These are phyloP conservation scores for Chaetomium tenue DNA, from an alignment of 495 filamentous ascomycete genomes.

Conservation along the genomic window DNA sequence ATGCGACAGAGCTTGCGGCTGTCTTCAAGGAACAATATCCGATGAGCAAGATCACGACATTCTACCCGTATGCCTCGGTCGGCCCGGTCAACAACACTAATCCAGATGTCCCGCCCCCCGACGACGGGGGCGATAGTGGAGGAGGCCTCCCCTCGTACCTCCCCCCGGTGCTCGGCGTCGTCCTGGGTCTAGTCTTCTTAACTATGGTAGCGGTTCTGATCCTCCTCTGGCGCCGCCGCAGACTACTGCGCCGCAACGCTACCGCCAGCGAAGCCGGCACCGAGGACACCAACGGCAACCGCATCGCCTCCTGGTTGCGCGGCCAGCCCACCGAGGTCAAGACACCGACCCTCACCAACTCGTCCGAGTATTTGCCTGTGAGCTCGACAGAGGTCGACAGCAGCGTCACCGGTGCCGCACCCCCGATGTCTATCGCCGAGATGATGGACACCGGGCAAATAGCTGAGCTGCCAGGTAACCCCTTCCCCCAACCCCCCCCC, in stretches of 20 bases:
- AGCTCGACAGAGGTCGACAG: constrained; percentile 32
- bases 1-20: constrained; percentile 45
- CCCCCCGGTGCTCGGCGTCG: constrained; percentile 63
- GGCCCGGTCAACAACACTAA: constrained; percentile 38
- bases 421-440: constrained; percentile 30
- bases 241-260: constrained; percentile 33
- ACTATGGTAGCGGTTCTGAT: constrained; percentile 52
- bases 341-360: constrained; percentile 46
- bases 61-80: constrained; percentile 57
- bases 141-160: constrained; percentile 59
- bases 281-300: constrained; percentile 43
- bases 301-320: constrained; percentile 49
- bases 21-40: constrained; percentile 60
- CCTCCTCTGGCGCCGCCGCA: constrained; percentile 56
- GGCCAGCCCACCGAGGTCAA: constrained; percentile 41
- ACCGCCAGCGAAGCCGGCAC: constrained; percentile 44
- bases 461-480: constrained; percentile 47
- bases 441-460: constrained; percentile 37
- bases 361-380: constrained; percentile 37
- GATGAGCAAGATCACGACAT: constrained; percentile 53
- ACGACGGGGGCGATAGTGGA: constrained; percentile 24
- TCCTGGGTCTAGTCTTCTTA: constrained; percentile 61
- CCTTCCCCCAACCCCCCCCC: not conserved
- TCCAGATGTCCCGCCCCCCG: constrained; percentile 23
- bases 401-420: constrained; percentile 11